These are phyloP conservation scores for Cystoderma amianthinum DNA, from an alignment of 768 basidiomycete species.

Conservation along the genomic window DNA sequence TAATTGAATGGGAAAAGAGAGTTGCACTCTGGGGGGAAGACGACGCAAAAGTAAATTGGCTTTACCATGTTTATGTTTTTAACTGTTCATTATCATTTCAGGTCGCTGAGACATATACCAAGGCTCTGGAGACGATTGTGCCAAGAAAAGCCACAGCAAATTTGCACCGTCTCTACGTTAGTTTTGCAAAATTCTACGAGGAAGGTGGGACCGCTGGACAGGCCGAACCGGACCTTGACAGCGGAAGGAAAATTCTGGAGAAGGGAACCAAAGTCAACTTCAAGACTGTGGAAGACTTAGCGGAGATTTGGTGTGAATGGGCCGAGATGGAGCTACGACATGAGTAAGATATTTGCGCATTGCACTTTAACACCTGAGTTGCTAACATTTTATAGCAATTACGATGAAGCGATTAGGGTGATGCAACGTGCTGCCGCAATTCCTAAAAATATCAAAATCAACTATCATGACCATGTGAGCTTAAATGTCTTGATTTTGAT, in stretches of 20 bases:
- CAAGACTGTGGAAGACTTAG: conserved; percentile 93
- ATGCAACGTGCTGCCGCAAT: conserved; percentile 95
- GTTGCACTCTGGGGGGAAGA: conserved; percentile 90
- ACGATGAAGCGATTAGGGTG: conserved; percentile 89
- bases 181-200: conserved; percentile 97
- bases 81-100: conserved; percentile 17
- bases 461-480: conserved; percentile 90
- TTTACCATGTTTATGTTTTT: background rate
- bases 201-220: conserved; percentile 80
- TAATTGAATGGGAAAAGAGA: conserved; percentile 99
- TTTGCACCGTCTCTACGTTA: conserved; percentile 83
- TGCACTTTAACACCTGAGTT: no score
- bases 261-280: conserved; percentile 90
- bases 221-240: conserved; percentile 77
- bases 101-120: conserved; percentile 92
- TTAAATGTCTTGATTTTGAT: background rate
- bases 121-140: conserved; percentile 81
- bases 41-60: conserved; percentile 74
- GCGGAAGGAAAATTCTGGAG: conserved; percentile 88
- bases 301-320: conserved; percentile 99
- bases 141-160: conserved; percentile 90
- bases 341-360: conserved; percentile 53
- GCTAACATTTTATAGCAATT: conserved; percentile 53
- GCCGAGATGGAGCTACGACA: conserved; percentile 95
- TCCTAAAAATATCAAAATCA: conserved; percentile 86